Conservation (phyloP, 331 rosid genomes). For the Spiraea crenata region DNA sequence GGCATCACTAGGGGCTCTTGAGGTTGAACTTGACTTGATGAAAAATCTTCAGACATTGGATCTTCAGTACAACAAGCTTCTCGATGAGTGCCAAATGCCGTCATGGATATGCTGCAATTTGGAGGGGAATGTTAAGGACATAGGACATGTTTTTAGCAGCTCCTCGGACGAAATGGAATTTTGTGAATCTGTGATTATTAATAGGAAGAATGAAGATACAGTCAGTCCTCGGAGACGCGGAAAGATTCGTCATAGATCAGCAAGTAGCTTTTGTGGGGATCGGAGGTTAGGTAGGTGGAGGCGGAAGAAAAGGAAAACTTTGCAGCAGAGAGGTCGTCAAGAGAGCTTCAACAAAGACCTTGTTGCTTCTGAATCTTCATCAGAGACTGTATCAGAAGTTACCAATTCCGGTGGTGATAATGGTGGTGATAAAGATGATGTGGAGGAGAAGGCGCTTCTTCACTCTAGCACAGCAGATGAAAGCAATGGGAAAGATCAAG, state of each 20-base stretch:
- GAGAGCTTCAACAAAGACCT: slow-evolving; percentile 70
- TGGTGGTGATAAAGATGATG: slow-evolving; percentile 36
- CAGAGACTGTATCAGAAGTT: slow-evolving; percentile 41
- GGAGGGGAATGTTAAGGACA: slow-evolving; percentile 66
- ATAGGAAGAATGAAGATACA: no score
- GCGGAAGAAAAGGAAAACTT: slow-evolving; percentile 67
- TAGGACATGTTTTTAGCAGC: slow-evolving; percentile 48
- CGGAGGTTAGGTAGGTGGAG: slow-evolving; percentile 65
- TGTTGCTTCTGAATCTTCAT: slow-evolving; percentile 40
- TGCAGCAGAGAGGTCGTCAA: slow-evolving; percentile 92
- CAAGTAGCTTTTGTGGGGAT: slow-evolving; percentile 62
- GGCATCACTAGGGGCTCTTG: slow-evolving; percentile 76
- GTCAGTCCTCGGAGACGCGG: no score
- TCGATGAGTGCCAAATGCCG: slow-evolving; percentile 51
- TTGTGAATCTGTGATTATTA: slow-evolving; percentile 8
- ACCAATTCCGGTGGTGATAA: slow-evolving; percentile 30
- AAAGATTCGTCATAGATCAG: slow-evolving; percentile 30
- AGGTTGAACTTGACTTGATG: slow-evolving; percentile 63
- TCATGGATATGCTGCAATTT: slow-evolving; percentile 79
- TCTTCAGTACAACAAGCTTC: slow-evolving; percentile 84
- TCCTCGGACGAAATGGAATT: slow-evolving; percentile 93
- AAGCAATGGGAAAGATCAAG: slow-evolving; percentile 38
- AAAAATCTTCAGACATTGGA: slow-evolving; percentile 63
- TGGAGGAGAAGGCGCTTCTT: slow-evolving; percentile 37
- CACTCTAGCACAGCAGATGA: slow-evolving; percentile 30